Evolutionary conservation across 2,329 filamentous ascomycete genomes (phyloP), one percentile per base, ranked within the genome.

Genomic region (Dryadomyces quercus-mongolicae): DNA sequence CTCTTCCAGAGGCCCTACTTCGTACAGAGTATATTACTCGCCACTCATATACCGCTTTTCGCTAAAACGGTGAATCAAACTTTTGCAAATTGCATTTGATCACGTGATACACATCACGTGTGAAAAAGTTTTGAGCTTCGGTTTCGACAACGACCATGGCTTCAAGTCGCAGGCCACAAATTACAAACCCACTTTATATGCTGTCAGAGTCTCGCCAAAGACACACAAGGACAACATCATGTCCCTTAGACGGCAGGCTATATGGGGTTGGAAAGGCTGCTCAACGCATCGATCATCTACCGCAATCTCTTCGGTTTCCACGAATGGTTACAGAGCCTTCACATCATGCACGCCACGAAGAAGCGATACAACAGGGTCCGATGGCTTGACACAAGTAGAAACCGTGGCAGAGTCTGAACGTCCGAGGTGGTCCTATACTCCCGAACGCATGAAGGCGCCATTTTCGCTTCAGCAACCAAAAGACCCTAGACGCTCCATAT

Each of bases 401-500:
- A 12, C 8, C 8, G 15, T 4, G 36, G 7, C 36, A 8, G 8
- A n/a, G 10, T 42, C 18, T 15, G 53, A 59, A 3, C 58, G 61
- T 60, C 84, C 85, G 51, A 75, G 85, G 71, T 90, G 86, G 86
- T 75, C 79, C 12, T 76, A 82, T 63, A 90, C 86, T 8, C 86
- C 86, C 10, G 71, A 77, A 58, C 73, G 71, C 55, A 85, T 88
- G 75, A 87, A 84, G 70, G 84, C 84, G 4, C 80, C 82, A 1
- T 79, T 88, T 72, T 83, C 70, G 60, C 78, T 75, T 66, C 81
- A 72, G 70, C 76, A 71, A 60, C 75, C 72, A 65, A 81, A 71
- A 69, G 72, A 74, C 63, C 79, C 72, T 53, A 66, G 62, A 57
- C 75, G 70, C 62, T 77, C 74, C 59, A 63, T 67, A 64, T 92